Evolutionary conservation across 306 rosid species (phyloP), one percentile per base, ranked within the genome.

Genomic region (Castanea mollissima): DNA sequence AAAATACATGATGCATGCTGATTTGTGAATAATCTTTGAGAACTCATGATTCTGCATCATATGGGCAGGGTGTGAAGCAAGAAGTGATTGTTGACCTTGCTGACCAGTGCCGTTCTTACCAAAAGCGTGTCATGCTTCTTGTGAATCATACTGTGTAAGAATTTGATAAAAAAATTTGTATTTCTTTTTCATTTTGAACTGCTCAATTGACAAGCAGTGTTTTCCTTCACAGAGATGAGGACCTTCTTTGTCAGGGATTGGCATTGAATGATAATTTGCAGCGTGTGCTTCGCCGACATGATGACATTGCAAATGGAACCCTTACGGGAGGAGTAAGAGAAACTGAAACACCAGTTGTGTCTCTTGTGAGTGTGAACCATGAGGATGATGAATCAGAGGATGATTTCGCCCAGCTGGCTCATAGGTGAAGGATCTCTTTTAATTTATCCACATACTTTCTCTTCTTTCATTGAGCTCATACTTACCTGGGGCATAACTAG

Each of bases 41-140:
- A 75, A 83, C 75, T 52, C 68, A 46, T 27, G 38, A 64, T 64
- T 77, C 70, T 82, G 82, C 76, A 67, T 79, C 64, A 74, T 71
- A 56, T 86, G 85, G 85, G 72, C 92, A 96, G 99, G 92, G 91
- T 71, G 83, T 93, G 86, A 96, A 91, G 88, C 90, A 93, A 35
- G 99, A 96, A 86, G 77, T 96, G 80, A 93, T 96, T 52, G 88
- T 93, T 57, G 98, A 96, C 87, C 98, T 96, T 74, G 99, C 89
- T 81, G 99, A 96, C 79, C 99, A 96, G 87, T 96, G 99, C 76
- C 97, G 85, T 64, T 90, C 93, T 10, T 96, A 90, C 82, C 94
- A 93, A 87, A 91, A 83, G 79, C 98, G 94, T 51, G 94, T 93
- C 76, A 93, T 90, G 98, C 88, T 84, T 81, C 98, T 96, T 86